A percentile compares a stretch with the other conserved stretches of the same genome.
Evolutionary conservation across 2,329 filamentous ascomycete species (phyloP).

Genomic region (Furcasterigmium furcatum): DNA sequence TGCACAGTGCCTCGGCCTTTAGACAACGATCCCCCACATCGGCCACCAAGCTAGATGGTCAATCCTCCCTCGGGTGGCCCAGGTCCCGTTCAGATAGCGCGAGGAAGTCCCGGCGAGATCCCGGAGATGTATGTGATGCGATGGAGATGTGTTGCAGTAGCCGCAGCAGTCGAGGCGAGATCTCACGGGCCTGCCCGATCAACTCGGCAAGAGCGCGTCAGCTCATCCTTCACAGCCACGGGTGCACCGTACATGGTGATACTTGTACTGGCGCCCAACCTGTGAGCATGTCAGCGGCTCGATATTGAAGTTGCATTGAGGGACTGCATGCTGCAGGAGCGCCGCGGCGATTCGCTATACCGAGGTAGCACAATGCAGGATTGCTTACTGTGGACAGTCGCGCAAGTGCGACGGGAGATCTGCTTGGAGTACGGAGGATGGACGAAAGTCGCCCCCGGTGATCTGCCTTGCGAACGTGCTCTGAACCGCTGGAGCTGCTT

Average conservation of each 20-base stretch:
- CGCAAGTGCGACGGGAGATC: conserved; percentile 1
- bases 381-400: no score
- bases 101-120: not conserved
- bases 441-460: not conserved
- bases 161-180: not conserved
- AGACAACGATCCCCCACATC: no score
- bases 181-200: not conserved
- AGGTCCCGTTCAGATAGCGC: not conserved
- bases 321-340: no score
- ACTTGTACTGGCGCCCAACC: no score
- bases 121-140: not conserved
- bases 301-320: no score
- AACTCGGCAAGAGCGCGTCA: not conserved
- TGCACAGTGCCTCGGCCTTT: no score
- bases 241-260: no score
- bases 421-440: not conserved
- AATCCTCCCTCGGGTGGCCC: not conserved
- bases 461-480: not conserved
- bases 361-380: no score
- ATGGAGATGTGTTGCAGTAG: not conserved
- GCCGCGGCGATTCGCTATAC: no score
- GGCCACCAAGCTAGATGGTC: not conserved
- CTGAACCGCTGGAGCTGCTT: not conserved
- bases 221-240: no score
- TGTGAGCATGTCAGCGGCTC: no score